phyloP scores from a whole-genome alignment of 2,329 filamentous ascomycete genomes.

The Talaromyces marneffei region DNA sequence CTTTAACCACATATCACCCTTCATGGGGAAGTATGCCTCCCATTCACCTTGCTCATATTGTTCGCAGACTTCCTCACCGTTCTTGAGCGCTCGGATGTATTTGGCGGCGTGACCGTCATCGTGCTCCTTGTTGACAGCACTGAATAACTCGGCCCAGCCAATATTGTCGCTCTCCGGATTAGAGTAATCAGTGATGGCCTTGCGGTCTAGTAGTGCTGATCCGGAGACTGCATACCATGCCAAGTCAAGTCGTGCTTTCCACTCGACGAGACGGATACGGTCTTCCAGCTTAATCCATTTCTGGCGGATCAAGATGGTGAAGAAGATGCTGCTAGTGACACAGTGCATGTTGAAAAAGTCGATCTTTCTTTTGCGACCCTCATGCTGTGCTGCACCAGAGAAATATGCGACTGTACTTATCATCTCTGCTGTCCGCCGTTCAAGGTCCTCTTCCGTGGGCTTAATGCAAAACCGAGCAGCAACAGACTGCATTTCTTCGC shows the following conservation, averaged over 20 bases:
- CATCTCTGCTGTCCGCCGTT: slow-evolving; percentile 9
- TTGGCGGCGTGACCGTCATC: slow-evolving; percentile 36
- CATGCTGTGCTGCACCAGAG: slow-evolving; percentile 3
- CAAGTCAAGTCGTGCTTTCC: slow-evolving; percentile 22
- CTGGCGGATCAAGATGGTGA: slow-evolving; percentile 25
- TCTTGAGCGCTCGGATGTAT: slow-evolving; percentile 31
- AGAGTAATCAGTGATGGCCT: slow-evolving; percentile 19
- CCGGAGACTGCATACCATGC: slow-evolving; percentile 21
- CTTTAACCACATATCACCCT: slow-evolving; percentile 24
- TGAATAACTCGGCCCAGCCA: slow-evolving; percentile 26
- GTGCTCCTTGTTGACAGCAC: slow-evolving; percentile 18
- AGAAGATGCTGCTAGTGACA: slow-evolving; percentile 31
- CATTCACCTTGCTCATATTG: slow-evolving; percentile 17
- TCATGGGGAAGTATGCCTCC: slow-evolving; percentile 16
- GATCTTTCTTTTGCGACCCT: not conserved
- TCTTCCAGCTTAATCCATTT: slow-evolving; percentile 29
- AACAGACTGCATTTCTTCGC: not conserved
- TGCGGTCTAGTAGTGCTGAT: slow-evolving; percentile 17
- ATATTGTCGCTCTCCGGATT: slow-evolving; percentile 14
- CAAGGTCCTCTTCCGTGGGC: not conserved
- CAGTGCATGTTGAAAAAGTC: slow-evolving; percentile 22
- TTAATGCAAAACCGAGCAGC: slow-evolving; percentile 1
- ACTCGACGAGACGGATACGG: slow-evolving; percentile 20
- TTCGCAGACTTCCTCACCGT: slow-evolving; percentile 22
- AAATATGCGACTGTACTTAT: slow-evolving; percentile 1